Base-by-base conservation (phyloP, 2,329 filamentous ascomycete genomes). In the Colletotrichum lupini region DNA sequence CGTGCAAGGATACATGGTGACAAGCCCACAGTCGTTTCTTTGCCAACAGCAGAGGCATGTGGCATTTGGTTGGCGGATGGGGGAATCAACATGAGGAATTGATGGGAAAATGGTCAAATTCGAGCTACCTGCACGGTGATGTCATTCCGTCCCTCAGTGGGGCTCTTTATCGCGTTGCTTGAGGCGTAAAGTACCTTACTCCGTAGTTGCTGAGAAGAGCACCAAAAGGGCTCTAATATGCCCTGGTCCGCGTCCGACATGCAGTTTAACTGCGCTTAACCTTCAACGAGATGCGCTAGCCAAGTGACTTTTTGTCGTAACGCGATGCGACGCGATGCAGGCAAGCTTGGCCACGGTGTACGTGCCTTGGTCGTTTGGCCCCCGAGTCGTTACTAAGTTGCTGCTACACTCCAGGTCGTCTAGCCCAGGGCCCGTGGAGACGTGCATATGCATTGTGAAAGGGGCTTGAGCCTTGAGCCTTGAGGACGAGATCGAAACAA, bases 371-470 rank as follows among this genome's bases (percentile, higher is more conserved):
- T 57, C 55, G 55, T 57, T 19, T 63, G 19, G 42, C 22, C 24
- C 49, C 49, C 22, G n/a, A 11, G 58, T 68, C 64, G 37, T 30
- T 49, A 19, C 37, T 49, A 35, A n/a, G 24, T 28, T 32, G 37
- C 42, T 19, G 30, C 69, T 56, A 66, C 55, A 63, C 53, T 64
- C 46, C 70, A 46, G 59, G 42, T 42, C 19, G 55, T 65, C 55
- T 65, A 70, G 70, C 61, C 57, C 70, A 26, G n/a, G 37, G 67
- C n/a, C 67, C 55, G 55, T 70, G 66, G 70, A 65, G 67, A 66
- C 61, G 5, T 49, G 56, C 67, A 73, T 62, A 73, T 73, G 71
- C 71, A 66, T 71, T 60, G 28, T 37, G 28, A 73, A 70, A 71
- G 67, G 60, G 67, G 70, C 70, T 73, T 70, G 11, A 35, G 32